Base-by-base conservation (phyloP, 2,329 filamentous ascomycete genomes). In the Gnomoniopsis sp. region DNA sequence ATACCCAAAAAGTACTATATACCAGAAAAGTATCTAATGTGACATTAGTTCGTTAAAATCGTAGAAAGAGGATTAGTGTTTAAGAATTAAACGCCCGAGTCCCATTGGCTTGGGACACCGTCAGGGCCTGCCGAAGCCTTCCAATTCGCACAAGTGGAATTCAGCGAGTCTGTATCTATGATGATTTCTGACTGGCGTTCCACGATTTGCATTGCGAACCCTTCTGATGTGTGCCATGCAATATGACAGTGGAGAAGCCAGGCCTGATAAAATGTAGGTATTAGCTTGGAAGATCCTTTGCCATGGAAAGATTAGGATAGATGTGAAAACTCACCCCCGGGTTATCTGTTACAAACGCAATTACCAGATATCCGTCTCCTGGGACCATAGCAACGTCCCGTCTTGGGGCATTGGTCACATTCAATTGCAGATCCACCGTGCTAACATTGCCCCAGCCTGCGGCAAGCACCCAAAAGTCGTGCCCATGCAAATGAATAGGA, bases 401-500 rank as follows among this genome's bases (percentile, higher is more conserved):
- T 21, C 74, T 68, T 3, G 70, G 68, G 15, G 72, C 71, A 60
- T 76, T 75, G 55, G 51, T 47, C 62, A 65, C 64, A 50, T 60
- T 59, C 26, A 30, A 30, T 8, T 58, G 56, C 19, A 67, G 62
- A 12, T 47, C 41, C 22, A 63, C 46, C 10, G 53, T 50, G 70
- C 68, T 55, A 74, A 71, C 36, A 58, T 59, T 62, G 49, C 53
- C 67, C 21, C 50, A 6, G 36, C 66, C 61, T 44, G 56, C 49
- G 38, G 66, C 67, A 67, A 72, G 57, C n/a, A 70, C 67, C 12
- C 1, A 47, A 23, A 41, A 7, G 36, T 52, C 19, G 55, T 34
- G 81, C 64, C 79, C 79, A 67, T 81, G 79, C 23, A 82, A 68
- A 68, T 81, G 79, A 66, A 79, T 76, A 0, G 77, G 77, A 63